Percentiles rank a stretch among this genome's conserved stretches.
Evolutionary conservation across 2,329 filamentous ascomycete species (phyloP).

Genomic region (Aspergillus pseudonomiae): DNA sequence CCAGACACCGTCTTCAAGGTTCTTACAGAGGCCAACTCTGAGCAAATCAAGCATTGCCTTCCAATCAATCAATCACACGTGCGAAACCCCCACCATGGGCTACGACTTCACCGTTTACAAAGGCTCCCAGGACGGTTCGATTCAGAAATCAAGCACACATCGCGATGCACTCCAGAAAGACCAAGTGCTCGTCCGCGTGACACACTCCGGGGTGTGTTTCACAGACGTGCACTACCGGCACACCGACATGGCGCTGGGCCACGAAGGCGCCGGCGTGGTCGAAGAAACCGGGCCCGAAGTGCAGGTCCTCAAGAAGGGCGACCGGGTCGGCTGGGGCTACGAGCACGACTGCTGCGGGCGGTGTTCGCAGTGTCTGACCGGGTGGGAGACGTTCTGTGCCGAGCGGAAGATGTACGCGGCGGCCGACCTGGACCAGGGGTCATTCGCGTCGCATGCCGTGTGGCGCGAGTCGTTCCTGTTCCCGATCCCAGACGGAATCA

Average conservation of each 20-base stretch:
- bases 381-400: slow-evolving; percentile 36
- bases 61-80: not conserved
- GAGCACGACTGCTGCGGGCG: slow-evolving; percentile 41
- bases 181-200: slow-evolving; percentile 64
- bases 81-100: slow-evolving; percentile 17
- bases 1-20: not conserved
- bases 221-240: slow-evolving; percentile 53
- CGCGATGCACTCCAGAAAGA: slow-evolving; percentile 37
- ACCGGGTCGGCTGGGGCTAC: slow-evolving; percentile 49
- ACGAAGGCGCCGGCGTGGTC: slow-evolving; percentile 43
- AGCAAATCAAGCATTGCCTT: not conserved
- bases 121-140: slow-evolving; percentile 60
- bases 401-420: slow-evolving; percentile 40
- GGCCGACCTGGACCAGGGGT: slow-evolving; percentile 41
- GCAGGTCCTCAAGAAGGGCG: slow-evolving; percentile 41
- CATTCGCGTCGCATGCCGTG: slow-evolving; percentile 40
- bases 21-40: not conserved
- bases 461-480: slow-evolving; percentile 46
- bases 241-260: slow-evolving; percentile 40
- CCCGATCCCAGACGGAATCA: slow-evolving; percentile 36
- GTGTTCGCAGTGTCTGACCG: slow-evolving; percentile 39
- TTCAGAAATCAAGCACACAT: slow-evolving; percentile 54
- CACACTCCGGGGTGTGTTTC: slow-evolving; percentile 68
- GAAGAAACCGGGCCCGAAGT: slow-evolving; percentile 35
- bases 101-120: slow-evolving; percentile 65